These are phyloP conservation scores for Moniliophthora roreri DNA, from an alignment of 1,284 basidiomycete species.

Conservation along the genomic window DNA sequence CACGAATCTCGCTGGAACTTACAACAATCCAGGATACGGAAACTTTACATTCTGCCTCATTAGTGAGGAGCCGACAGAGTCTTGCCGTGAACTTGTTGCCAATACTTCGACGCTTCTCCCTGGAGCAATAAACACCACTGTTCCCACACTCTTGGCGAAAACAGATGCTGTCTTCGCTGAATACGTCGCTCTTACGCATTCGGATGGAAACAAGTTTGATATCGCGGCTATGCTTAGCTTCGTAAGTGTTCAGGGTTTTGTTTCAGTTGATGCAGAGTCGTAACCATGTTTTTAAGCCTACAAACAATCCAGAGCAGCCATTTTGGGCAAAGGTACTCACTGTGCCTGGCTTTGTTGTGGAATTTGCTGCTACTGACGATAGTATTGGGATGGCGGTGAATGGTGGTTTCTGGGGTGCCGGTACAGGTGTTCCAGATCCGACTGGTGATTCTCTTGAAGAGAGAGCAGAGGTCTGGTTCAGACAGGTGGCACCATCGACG, in stretches of 20 bases:
- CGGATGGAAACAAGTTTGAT: constrained; percentile 21
- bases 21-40: constrained; percentile 20
- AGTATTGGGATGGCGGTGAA: background rate
- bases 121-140: constrained; percentile 16
- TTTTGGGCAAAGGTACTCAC: constrained; percentile 6
- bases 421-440: background rate
- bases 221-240: constrained; percentile 14
- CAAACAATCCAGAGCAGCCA: background rate
- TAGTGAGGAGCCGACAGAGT: background rate
- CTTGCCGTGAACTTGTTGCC: constrained; percentile 18
- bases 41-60: constrained; percentile 16
- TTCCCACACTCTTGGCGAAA: constrained; percentile 23
- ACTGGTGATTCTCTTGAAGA: constrained; percentile 1
- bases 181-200: constrained; percentile 22
- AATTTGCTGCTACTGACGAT: constrained; percentile 11
- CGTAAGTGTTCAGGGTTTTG: constrained; percentile 12
- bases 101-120: constrained; percentile 20
- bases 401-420: constrained; percentile 10
- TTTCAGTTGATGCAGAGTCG: background rate
- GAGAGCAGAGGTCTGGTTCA: constrained; percentile 10
- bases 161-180: constrained; percentile 17
- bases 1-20: constrained; percentile 15
- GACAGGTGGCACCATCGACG: background rate
- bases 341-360: constrained; percentile 2
- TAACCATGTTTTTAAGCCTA: constrained; percentile 2